phyloP scores from a whole-genome alignment of 2,329 filamentous ascomycete genomes.

The Pseudocercospora eumusae region DNA sequence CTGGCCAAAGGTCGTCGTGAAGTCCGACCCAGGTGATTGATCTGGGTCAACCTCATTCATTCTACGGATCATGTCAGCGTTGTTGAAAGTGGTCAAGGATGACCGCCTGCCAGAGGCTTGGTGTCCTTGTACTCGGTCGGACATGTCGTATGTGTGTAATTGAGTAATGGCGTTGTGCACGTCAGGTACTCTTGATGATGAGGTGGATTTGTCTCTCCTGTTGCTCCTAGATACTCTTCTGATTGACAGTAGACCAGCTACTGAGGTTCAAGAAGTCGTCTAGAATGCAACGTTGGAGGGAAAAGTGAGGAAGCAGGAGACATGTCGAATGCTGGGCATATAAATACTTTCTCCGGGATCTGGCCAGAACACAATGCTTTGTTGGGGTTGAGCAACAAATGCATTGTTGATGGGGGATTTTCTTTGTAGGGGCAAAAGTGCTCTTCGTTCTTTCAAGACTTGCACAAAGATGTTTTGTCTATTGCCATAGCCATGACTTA shows the following conservation, averaged over 20 bases:
- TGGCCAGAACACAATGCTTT: not conserved
- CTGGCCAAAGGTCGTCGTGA: not conserved
- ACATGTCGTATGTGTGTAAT: not conserved
- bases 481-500: not conserved
- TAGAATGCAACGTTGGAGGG: not conserved
- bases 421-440: not conserved
- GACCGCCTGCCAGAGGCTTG: constrained; percentile 1
- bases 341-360: not conserved
- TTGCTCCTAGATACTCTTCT: not conserved
- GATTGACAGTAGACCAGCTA: not conserved
- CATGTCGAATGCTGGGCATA: not conserved
- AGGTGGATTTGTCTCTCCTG: not conserved
- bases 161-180: not conserved
- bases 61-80: not conserved
- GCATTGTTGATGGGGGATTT: not conserved
- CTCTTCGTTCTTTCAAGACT: not conserved
- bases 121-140: not conserved
- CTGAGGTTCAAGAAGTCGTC: not conserved
- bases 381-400: not conserved
- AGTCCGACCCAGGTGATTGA: not conserved
- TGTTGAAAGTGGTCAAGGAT: not conserved
- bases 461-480: not conserved
- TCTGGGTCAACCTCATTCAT: not conserved
- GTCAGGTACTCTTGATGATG: not conserved
- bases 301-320: not conserved